Evolutionary conservation across 2,329 filamentous ascomycete genomes (phyloP).

Genomic region (Dryadomyces quercivorus): DNA sequence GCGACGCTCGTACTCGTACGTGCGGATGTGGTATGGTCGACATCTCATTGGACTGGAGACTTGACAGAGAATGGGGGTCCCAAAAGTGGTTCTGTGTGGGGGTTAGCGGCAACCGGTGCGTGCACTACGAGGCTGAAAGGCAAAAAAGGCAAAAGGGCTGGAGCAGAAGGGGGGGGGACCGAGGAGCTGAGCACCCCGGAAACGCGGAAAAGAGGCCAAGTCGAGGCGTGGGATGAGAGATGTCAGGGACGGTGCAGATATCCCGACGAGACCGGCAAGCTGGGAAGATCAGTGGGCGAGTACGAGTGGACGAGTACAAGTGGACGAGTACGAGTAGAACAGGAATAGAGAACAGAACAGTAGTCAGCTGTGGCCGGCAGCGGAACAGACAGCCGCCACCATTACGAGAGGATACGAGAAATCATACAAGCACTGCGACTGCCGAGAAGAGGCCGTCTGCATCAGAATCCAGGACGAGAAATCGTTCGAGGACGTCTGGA

Average conservation of each 20-base stretch:
- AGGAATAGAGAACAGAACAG: too few relatives aligned
- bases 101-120: constrained; percentile 10
- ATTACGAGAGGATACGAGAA: background rate
- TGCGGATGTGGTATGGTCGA: background rate
- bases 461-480: too few relatives aligned
- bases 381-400: background rate
- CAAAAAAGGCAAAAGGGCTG: background rate
- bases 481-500: too few relatives aligned
- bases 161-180: background rate
- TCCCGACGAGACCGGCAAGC: too few relatives aligned
- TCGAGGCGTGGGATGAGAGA: background rate
- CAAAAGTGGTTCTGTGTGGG: constrained; percentile 14
- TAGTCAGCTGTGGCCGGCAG: too few relatives aligned
- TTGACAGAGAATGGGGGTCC: background rate
- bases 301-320: too few relatives aligned
- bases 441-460: too few relatives aligned
- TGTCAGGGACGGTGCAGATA: too few relatives aligned
- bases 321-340: too few relatives aligned
- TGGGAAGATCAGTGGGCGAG: too few relatives aligned
- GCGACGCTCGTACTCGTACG: background rate
- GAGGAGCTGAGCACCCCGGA: background rate
- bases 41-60: background rate
- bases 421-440: background rate
- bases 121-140: background rate
- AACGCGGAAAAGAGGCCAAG: background rate